Evolutionary conservation across 1,284 basidiomycete genomes (phyloP), one percentile per base, ranked within the genome.

Genomic region (Naganishia sp.): DNA sequence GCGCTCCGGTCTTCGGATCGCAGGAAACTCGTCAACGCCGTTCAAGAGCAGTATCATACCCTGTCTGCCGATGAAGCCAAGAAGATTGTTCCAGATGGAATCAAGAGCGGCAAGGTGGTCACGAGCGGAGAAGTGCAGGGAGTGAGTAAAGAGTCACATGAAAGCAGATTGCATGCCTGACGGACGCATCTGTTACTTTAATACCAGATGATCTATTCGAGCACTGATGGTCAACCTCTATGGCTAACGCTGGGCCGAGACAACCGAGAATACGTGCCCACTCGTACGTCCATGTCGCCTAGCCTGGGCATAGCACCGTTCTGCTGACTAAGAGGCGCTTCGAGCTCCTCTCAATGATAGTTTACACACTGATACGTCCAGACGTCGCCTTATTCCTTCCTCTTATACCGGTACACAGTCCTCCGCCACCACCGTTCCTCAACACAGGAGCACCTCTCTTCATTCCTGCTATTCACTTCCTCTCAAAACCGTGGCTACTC

Each of bases 221-320:
- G 85, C 4, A 76, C 84, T 0, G 85, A 87, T 31, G 88, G 89
- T 15, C 86, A 90, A 73, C 90, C 90, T 1, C 79, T 93, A 25
- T 93, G 91, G 90, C 90, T 93, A 75, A 85, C 85, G 0, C 76
- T 89, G 39, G 89, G 89, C 45, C 64, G 75, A 18, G 74, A 71
- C 9, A 73, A 83, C 81, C 66, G 85, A 85, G 65, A 86, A 85
- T 69, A 81, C 32, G 84, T 91, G 49, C 90, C 90, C 13, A 89
- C 89, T 47, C 80, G 87, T 86, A 71, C 15, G 72, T 68, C 13
- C 21, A 15, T 23, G 21, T 53, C 39, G 5, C 47, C 60, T 72
- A 21, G 4, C 3, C 7, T 9, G 18, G 35, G 15, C 28, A 28
- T 28, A 32, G 35, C 11, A 6, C 49, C 21, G 6, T 31, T 25